phyloP scores from a whole-genome alignment of 139 green algal species.

The Diplosphaera chodatii region DNA sequence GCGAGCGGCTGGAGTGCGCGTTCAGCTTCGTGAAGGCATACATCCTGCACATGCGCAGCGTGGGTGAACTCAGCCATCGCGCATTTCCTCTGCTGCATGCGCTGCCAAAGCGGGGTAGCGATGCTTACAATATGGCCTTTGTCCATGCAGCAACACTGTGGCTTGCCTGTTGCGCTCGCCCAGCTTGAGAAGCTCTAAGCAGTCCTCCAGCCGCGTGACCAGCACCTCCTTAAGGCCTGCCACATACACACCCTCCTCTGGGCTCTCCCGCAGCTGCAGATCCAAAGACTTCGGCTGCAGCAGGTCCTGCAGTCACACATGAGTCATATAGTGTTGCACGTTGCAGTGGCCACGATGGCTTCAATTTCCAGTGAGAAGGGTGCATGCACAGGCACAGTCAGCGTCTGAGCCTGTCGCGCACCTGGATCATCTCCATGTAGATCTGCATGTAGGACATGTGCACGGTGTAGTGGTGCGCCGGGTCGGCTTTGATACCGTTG shows the following conservation, averaged over 20 bases:
- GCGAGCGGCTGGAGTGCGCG: slow-evolving; percentile 66
- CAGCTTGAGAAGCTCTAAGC: slow-evolving; percentile 66
- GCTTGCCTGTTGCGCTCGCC: not conserved
- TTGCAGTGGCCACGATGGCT: too few relatives aligned
- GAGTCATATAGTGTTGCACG: not conserved
- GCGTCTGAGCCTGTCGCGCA: not conserved
- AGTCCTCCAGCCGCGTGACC: slow-evolving; percentile 59
- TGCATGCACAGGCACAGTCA: not conserved
- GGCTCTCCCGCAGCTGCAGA: slow-evolving; percentile 70
- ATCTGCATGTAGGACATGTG: slow-evolving; percentile 83
- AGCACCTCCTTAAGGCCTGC: slow-evolving; percentile 57
- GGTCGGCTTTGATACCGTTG: slow-evolving; percentile 39
- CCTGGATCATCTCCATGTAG: slow-evolving; percentile 79
- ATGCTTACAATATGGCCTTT: too few relatives aligned
- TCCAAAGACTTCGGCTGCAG: slow-evolving; percentile 63
- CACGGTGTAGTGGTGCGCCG: slow-evolving; percentile 51
- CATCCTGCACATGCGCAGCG: slow-evolving; percentile 18
- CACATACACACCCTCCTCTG: slow-evolving; percentile 69
- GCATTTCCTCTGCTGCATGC: not conserved
- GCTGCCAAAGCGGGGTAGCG: too few relatives aligned
- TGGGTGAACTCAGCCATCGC: too few relatives aligned
- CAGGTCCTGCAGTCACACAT: slow-evolving; percentile 53
- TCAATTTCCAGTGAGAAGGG: too few relatives aligned
- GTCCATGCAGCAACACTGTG: not conserved
- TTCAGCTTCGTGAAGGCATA: slow-evolving; percentile 78